Conservation (phyloP, 2,329 filamentous ascomycete species). For the Hypoxylon sp. region DNA sequence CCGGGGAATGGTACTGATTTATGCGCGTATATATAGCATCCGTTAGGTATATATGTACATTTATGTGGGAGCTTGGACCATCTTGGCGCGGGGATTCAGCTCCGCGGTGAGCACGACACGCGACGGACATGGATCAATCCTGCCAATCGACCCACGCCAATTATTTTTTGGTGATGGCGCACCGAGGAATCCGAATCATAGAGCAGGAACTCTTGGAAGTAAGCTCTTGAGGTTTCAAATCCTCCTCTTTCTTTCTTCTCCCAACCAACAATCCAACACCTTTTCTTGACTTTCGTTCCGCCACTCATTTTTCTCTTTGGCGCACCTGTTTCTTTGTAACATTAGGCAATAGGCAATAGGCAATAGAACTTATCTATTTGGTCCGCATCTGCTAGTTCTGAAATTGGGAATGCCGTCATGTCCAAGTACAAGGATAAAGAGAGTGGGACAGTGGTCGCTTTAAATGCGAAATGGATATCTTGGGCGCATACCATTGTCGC, state of each 20-base stretch:
- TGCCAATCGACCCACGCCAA: slow-evolving; percentile 29
- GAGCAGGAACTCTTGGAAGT: background rate
- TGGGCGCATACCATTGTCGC: slow-evolving; percentile 88
- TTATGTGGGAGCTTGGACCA: slow-evolving; percentile 15
- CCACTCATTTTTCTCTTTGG: slow-evolving; percentile 10
- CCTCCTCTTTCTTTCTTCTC: slow-evolving; percentile 9
- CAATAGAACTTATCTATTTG: slow-evolving; percentile 8
- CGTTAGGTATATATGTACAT: too few relatives aligned
- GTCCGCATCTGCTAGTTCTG: slow-evolving; percentile 11
- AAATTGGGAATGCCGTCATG: slow-evolving; percentile 41
- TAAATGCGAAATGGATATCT: slow-evolving; percentile 92
- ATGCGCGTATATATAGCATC: background rate
- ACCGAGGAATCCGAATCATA: slow-evolving; percentile 34
- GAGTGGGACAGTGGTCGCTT: slow-evolving; percentile 70
- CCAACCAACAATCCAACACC: background rate
- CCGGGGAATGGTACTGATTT: background rate
- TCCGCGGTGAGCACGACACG: slow-evolving; percentile 26
- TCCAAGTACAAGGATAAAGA: slow-evolving; percentile 75
- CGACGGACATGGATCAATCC: slow-evolving; percentile 35
- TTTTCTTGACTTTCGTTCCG: slow-evolving; percentile 7
- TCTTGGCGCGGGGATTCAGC: slow-evolving; percentile 14
- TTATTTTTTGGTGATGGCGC: slow-evolving; percentile 18
- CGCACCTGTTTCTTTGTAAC: slow-evolving; percentile 3
- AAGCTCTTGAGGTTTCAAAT: slow-evolving; percentile 13
- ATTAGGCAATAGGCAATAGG: slow-evolving; percentile 4